Evolutionary conservation across 805 yeast species (phyloP), one percentile per base, ranked within the genome.

Genomic region (Pichia insulana): DNA sequence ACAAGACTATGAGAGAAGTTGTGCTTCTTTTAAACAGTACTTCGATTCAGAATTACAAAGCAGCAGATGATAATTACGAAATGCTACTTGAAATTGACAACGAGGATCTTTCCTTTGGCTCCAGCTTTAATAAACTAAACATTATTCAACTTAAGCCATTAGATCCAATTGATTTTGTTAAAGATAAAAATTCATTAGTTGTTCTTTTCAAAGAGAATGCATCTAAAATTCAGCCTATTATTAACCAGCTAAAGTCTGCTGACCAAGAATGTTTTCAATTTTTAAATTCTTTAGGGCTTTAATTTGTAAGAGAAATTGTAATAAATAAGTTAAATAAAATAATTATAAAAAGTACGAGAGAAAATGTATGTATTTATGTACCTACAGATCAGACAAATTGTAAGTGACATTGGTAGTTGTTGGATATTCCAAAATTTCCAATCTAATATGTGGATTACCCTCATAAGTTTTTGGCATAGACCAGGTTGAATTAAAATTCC

Each of bases 61-160:
- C 54, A 7, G 46, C 60, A 3, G 60, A 65, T 33, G 69, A 67
- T 25, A 62, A 67, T 30, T 61, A 60, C 32, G 79, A 74, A 38
- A 54, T 72, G 17, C 82, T 80, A 50, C 53, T 73, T 26, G 88
- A 83, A 40, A 55, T 72, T 20, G 95, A 88, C 47, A 59, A 56
- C 39, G 65, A 61, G 35, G 72, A 81, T 39, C 58, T 70, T 2
- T 69, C 92, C 2, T 92, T 89, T 62, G 97, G 97, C 2, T 81
- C 96, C 0, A 77, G 80, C 40, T 92, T 76, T 61, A 84, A 94
- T 40, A 79, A 74, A 55, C 68, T 92, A 45, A 76, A 73, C 1
- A 73, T 83, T 2, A 78, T 88, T 37, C 69, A 74, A 28, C 62
- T 63, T 13, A 76, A 70, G 48, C 71, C 80, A 3, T 69, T 75